phyloP scores from a whole-genome alignment of 257 asterid species.

The Anisodus acutangulus region DNA sequence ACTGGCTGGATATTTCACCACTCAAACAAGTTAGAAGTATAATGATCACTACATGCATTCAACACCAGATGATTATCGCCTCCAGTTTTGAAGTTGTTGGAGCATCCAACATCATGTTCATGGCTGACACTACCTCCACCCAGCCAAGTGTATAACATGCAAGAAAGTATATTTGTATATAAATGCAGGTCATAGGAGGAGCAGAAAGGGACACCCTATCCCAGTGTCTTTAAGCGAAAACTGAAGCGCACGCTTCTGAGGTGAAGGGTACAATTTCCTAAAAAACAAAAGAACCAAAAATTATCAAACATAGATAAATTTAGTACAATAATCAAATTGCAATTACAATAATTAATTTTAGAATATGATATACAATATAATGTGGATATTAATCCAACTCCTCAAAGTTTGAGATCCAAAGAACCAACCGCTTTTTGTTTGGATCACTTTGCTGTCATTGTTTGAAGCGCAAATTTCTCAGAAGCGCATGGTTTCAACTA shows the following conservation, averaged over 20 bases:
- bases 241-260: neutral
- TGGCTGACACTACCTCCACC: neutral
- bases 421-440: too few relatives aligned
- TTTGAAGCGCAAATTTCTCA: neutral
- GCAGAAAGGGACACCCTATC: neutral
- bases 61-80: neutral
- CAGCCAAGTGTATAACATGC: neutral
- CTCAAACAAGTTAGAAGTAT: neutral
- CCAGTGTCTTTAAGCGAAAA: neutral
- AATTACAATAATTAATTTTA: neutral
- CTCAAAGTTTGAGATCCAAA: too few relatives aligned
- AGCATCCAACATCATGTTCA: neutral
- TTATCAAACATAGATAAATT: neutral
- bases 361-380: neutral
- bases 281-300: neutral
- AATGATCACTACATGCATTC: neutral
- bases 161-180: neutral
- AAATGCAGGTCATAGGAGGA: neutral
- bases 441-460: neutral
- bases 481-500: neutral
- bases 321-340: neutral
- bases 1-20: neutral
- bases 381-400: neutral
- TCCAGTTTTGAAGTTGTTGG: slow-evolving; percentile 2
- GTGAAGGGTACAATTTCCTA: neutral